Percentiles rank a stretch among this genome's conserved stretches.
Evolutionary conservation across 768 basidiomycete genomes (phyloP).

Genomic region (Boletus speciosus): DNA sequence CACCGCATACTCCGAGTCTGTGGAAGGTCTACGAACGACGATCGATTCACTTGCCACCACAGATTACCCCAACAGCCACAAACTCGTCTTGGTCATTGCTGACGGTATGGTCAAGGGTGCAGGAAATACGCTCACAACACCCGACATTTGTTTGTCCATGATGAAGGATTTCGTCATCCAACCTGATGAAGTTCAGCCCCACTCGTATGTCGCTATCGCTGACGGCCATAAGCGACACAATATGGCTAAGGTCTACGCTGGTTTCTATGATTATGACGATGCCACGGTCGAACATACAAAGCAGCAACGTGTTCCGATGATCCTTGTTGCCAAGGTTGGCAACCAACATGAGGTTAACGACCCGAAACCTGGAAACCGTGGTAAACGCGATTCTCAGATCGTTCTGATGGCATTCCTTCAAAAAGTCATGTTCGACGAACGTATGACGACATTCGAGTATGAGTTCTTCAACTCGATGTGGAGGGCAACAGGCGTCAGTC

Average conservation of each 20-base stretch:
- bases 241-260: conserved; percentile 98
- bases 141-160: conserved; percentile 92
- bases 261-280: conserved; percentile 94
- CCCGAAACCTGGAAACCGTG: conserved; percentile 94
- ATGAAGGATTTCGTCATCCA: conserved; percentile 92
- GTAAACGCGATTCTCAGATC: conserved; percentile 98
- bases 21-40: conserved; percentile 94
- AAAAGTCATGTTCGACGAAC: conserved; percentile 99
- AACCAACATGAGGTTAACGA: conserved; percentile 89
- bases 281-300: conserved; percentile 85
- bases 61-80: conserved; percentile 98
- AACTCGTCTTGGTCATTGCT: conserved; percentile 90
- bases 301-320: conserved; percentile 94
- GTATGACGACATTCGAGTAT: conserved; percentile 99
- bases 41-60: conserved; percentile 98
- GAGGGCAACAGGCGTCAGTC: conserved; percentile 92
- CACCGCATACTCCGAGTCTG: conserved; percentile 96
- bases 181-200: conserved; percentile 81
- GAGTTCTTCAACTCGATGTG: conserved; percentile 99
- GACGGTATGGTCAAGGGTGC: conserved; percentile 98
- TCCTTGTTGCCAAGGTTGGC: conserved; percentile 93
- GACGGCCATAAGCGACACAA: conserved; percentile 99
- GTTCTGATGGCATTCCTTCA: conserved; percentile 97
- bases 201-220: conserved; percentile 97
- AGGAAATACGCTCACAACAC: conserved; percentile 85